Conservation (phyloP, 2,329 filamentous ascomycete genomes). For the Ophiocordyceps camponoti-leonardi region DNA sequence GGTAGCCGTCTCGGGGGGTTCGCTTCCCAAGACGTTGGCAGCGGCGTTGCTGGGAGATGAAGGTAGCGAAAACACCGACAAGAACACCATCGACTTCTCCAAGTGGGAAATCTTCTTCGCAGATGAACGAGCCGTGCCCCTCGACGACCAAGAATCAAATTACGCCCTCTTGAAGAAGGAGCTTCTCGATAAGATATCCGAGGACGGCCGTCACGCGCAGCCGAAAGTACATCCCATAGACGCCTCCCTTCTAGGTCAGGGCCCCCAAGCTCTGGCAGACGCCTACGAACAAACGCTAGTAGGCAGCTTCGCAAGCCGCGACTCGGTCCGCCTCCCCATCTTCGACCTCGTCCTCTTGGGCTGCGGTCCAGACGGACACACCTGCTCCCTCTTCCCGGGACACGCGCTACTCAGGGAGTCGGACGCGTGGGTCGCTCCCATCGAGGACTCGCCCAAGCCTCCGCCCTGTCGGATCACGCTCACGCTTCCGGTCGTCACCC, state of each 20-base stretch:
- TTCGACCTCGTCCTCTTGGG: slow-evolving; percentile 91
- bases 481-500: slow-evolving; percentile 76
- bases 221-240: slow-evolving; percentile 73
- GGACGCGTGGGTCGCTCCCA: slow-evolving; percentile 81
- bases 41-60: slow-evolving; percentile 54
- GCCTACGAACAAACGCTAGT: slow-evolving; percentile 84
- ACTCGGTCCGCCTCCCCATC: slow-evolving; percentile 85
- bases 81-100: slow-evolving; percentile 54
- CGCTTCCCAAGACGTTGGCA: slow-evolving; percentile 74
- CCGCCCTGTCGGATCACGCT: slow-evolving; percentile 82
- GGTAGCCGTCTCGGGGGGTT: slow-evolving; percentile 84
- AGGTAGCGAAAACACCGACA: too few species aligned
- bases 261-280: slow-evolving; percentile 76
- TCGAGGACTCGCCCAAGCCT: slow-evolving; percentile 89
- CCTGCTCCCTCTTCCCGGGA: slow-evolving; percentile 87
- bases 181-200: slow-evolving; percentile 74
- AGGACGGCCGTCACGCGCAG: slow-evolving; percentile 23
- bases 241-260: slow-evolving; percentile 41
- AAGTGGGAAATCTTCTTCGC: slow-evolving; percentile 99
- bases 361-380: slow-evolving; percentile 91
- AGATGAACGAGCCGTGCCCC: slow-evolving; percentile 86
- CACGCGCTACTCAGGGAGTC: slow-evolving; percentile 75
- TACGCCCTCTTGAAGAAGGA: slow-evolving; percentile 77
- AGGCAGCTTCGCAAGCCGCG: slow-evolving; percentile 70
- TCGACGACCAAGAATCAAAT: slow-evolving; percentile 88